Evolutionary conservation across 805 yeast genomes (phyloP).

Genomic region (Candida berthetii): DNA sequence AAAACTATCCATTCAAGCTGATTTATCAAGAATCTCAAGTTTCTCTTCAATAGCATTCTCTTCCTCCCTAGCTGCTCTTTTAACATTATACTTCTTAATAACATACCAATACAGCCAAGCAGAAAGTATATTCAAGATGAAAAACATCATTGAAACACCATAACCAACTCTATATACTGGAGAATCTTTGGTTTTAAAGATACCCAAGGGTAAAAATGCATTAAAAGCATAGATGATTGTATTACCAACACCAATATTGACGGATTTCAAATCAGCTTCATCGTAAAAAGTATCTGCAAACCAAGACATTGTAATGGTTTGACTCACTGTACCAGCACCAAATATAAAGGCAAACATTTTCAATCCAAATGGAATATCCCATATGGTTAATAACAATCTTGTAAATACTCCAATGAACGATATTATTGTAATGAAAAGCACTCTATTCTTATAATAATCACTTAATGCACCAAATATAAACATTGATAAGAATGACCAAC

Average conservation of each 20-base stretch:
- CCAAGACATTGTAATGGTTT: slow-evolving; percentile 3
- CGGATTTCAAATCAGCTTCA: slow-evolving; percentile 3
- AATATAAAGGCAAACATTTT: slow-evolving; percentile 3
- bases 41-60: too few species aligned
- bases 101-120: slow-evolving; percentile 3
- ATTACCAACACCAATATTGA: slow-evolving; percentile 4
- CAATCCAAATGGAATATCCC: slow-evolving; percentile 2
- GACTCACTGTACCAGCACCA: slow-evolving; percentile 2
- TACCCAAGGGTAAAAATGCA: slow-evolving; percentile 5
- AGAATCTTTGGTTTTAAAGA: slow-evolving; percentile 2
- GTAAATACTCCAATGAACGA: neutral
- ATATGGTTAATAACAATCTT: slow-evolving; percentile 1
- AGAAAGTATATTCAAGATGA: neutral
- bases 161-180: slow-evolving; percentile 4
- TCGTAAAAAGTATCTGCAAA: slow-evolving; percentile 3
- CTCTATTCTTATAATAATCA: slow-evolving; percentile 3
- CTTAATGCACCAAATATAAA: slow-evolving; percentile 1
- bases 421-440: neutral
- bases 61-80: too few species aligned
- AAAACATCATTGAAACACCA: slow-evolving; percentile 2
- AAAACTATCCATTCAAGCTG: too few species aligned
- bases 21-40: too few species aligned
- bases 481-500: slow-evolving; percentile 1
- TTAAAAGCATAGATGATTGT: slow-evolving; percentile 2
- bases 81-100: too few species aligned